Base-by-base conservation (phyloP, 108 stramenopile genomes). In the Cyclostephanos invisitatus region DNA sequence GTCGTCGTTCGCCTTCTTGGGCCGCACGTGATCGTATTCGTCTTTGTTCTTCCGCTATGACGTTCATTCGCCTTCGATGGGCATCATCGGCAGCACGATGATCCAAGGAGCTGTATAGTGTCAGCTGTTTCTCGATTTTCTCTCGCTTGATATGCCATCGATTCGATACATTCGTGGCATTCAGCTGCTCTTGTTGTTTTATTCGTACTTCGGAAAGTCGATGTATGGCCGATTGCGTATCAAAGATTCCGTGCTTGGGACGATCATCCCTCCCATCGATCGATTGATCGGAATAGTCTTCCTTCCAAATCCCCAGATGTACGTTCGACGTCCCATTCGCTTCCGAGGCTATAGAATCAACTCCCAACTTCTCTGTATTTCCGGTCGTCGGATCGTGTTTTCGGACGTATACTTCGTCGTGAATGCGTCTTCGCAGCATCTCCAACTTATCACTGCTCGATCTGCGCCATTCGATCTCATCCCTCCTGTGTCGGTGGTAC, bases 51-150 rank as follows among this genome's bases (percentile, higher is more conserved):
- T 71, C 64, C 9, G 42, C 38, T 47, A 50, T 42, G 11, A 71
- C 49, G 7, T 42, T 18, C 24, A 60, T 50, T 28, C 77, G 29
- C 15, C 68, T 56, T 53, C 40, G 58, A 50, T 78, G 44, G 7
- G 77, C 70, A 59, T 61, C 50, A 40, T 78, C 48, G 14, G 77
- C 77, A 35, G 35, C 65, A 53, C 38, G 56, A 58, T 78, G 70
- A 42, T 71, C 48, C 27, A 78, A 22, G 0, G 69, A 70, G 25
- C 48, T 35, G 2, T 66, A 14, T 11, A 62, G 14, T 17, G 20
- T 29, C 12, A 37, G 64, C 38, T 71, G 54, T 35, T 60, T 64
- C 17, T 22, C 48, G 20, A 71, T 61, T 58, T 65, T 32, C 38
- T 70, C 48, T 36, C 49, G 48, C 12, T 25, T 57, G 9, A 56